Percentiles rank a stretch among this genome's conserved stretches.
phyloP scores from a whole-genome alignment of 129 eudicot genomes.

The Apium graveolens region DNA sequence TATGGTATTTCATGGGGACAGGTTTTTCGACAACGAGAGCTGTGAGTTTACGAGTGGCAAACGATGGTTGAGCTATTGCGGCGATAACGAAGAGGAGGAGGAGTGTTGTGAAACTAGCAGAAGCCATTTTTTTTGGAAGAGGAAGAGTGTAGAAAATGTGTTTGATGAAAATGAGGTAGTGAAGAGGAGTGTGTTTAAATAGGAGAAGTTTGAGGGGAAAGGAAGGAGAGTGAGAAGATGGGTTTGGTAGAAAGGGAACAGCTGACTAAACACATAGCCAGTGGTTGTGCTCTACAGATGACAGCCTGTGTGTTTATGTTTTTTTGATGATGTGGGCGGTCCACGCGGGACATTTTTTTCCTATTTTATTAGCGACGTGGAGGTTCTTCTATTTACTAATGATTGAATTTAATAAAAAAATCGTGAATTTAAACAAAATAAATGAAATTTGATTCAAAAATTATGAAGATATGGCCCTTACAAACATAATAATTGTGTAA shows the following conservation, averaged over 20 bases:
- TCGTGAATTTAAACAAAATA: too few species aligned
- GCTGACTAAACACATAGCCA: conserved; percentile 18
- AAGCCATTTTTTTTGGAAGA: neutral
- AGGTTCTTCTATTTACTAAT: neutral
- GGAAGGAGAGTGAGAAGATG: neutral
- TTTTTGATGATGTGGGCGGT: conserved; percentile 11
- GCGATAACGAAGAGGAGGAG: conserved; percentile 20
- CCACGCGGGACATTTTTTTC: neutral
- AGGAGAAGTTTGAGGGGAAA: neutral
- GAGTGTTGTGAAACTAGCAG: neutral
- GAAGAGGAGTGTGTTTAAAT: conserved; percentile 18
- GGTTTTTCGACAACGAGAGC: conserved; percentile 50
- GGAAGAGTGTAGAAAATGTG: neutral
- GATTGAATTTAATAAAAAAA: too few species aligned
- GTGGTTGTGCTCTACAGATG: neutral
- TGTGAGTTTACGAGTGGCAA: conserved; percentile 15
- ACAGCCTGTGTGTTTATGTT: conserved; percentile 43
- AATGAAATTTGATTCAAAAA: too few species aligned
- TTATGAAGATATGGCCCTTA: too few species aligned
- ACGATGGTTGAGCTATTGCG: conserved; percentile 11
- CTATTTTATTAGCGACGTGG: neutral
- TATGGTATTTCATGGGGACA: conserved; percentile 50
- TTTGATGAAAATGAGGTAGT: neutral
- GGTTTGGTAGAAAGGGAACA: conserved; percentile 21
- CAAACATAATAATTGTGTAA: too few species aligned